Evolutionary conservation across 2,329 filamentous ascomycete genomes (phyloP), one percentile per base, ranked within the genome.

Genomic region (Aspergillus novoparasiticus): DNA sequence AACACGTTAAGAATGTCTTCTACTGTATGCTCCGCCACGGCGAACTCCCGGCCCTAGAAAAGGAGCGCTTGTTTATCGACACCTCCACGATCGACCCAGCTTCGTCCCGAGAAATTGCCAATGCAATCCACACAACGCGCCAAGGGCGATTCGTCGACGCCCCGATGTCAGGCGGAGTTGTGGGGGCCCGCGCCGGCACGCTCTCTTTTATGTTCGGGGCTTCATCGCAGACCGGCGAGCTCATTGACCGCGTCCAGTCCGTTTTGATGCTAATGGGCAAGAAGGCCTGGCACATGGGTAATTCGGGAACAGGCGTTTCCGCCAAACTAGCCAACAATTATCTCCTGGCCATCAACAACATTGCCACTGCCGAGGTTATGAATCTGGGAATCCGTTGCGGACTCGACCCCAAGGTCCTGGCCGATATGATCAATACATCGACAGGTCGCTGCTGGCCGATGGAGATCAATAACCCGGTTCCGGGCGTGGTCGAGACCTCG

Each of bases 291-390:
- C 93, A 96, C 76, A 90, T 96, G 71, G 95, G 95, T 4, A 84
- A 84, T 0, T 93, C 96, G 69, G 94, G 93, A 12, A 87, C 92
- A 2, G 95, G 95, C 0, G 85, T 99, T 1, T 91, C 93, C 12
- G 95, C 91, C 45, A 99, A 99, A 81, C 85, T 99, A 36, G 94
- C 94, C 59, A 99, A 99, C 81, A 99, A 99, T 79, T 99, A 99
- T 77, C 87, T 98, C 32, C 84, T 99, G 4, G 94, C 94, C 4
- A 88, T 98, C 70, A 96, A 93, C 83, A 99, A 99, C 79, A 93
- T 90, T 63, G 87, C 87, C 2, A 87, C 86, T 0, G 86, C 86
- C 4, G 87, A 90, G 72, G 87, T 87, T 8, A 89, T 90, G 87
- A 88, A 87, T 64, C 83, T 90, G 74, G 87, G 87, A 5, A 82